Evolutionary conservation across 352 stramenopile genomes (phyloP).

Genomic region (Phytophthora ohioensis): DNA sequence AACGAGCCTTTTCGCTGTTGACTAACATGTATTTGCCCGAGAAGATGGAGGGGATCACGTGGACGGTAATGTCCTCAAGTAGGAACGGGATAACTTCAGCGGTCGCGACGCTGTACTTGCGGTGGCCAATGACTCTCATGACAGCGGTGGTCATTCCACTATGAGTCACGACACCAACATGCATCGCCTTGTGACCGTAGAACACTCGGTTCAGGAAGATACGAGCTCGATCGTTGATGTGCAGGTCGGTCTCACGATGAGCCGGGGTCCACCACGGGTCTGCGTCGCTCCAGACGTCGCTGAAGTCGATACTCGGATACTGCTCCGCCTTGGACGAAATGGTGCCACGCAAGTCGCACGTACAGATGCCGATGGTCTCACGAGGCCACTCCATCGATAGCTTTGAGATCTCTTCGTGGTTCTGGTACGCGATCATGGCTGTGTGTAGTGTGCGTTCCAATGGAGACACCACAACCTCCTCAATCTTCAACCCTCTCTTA

Average conservation of each 20-base stretch:
- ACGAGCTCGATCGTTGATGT: constrained; percentile 36
- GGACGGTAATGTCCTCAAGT: constrained; percentile 30
- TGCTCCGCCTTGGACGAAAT: constrained; percentile 32
- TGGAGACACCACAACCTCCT: constrained; percentile 33
- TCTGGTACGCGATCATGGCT: constrained; percentile 32
- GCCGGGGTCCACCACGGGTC: constrained; percentile 38
- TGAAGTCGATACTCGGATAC: constrained; percentile 33
- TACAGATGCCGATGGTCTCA: constrained; percentile 40
- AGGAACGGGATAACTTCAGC: constrained; percentile 33
- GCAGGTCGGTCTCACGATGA: constrained; percentile 30
- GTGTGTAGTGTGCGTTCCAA: constrained; percentile 40
- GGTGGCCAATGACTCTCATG: constrained; percentile 31
- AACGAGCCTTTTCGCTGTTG: background rate
- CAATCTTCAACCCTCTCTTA: constrained; percentile 14
- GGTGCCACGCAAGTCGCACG: constrained; percentile 33
- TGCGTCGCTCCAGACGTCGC: constrained; percentile 35
- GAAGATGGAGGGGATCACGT: constrained; percentile 12
- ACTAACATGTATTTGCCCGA: constrained; percentile 15
- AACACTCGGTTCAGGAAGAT: constrained; percentile 40
- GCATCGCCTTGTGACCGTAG: constrained; percentile 19
- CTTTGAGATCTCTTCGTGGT: constrained; percentile 32
- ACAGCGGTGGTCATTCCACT: constrained; percentile 25
- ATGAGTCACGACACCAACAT: constrained; percentile 34
- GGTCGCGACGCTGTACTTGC: constrained; percentile 22
- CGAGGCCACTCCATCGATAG: constrained; percentile 36